phyloP scores from a whole-genome alignment of 495 filamentous ascomycete species.

The Penicillium longicatenatum region DNA sequence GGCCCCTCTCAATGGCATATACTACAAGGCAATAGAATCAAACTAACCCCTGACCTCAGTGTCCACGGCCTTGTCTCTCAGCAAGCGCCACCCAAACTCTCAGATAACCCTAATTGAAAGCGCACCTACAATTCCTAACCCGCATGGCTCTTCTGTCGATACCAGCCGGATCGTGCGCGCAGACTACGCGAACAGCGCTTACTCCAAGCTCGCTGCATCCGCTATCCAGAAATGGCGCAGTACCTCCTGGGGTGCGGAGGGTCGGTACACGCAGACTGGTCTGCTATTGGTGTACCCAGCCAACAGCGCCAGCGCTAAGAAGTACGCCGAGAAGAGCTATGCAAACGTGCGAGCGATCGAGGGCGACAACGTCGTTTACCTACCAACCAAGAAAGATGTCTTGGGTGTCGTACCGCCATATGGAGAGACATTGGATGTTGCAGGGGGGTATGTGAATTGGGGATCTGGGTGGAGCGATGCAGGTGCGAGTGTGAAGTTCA shows the following conservation, averaged over 20 bases:
- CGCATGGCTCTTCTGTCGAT: constrained; percentile 73
- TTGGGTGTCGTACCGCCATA: constrained; percentile 44
- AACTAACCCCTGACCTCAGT: constrained; percentile 28
- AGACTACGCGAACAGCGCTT: constrained; percentile 76
- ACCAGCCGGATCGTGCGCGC: constrained; percentile 76
- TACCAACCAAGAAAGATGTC: constrained; percentile 46
- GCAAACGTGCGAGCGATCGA: constrained; percentile 57
- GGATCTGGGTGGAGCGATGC: constrained; percentile 85
- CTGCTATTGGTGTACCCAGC: constrained; percentile 66
- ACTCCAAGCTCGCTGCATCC: constrained; percentile 65
- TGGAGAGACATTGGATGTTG: constrained; percentile 48
- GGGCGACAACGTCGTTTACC: constrained; percentile 51
- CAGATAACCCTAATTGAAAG: constrained; percentile 71
- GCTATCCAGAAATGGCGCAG: constrained; percentile 75
- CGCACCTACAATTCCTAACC: constrained; percentile 64
- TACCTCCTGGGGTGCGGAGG: constrained; percentile 60
- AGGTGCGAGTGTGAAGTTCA: constrained; percentile 66
- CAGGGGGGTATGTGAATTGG: constrained; percentile 81
- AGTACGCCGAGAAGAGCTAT: constrained; percentile 68
- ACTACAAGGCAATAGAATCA: neutral
- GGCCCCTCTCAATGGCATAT: neutral
- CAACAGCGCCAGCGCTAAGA: constrained; percentile 49
- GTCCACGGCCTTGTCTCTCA: constrained; percentile 68
- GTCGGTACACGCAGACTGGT: constrained; percentile 76
- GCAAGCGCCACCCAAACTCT: constrained; percentile 54